phyloP scores from a whole-genome alignment of 2,329 filamentous ascomycete genomes.

The Alternaria ventricosa region DNA sequence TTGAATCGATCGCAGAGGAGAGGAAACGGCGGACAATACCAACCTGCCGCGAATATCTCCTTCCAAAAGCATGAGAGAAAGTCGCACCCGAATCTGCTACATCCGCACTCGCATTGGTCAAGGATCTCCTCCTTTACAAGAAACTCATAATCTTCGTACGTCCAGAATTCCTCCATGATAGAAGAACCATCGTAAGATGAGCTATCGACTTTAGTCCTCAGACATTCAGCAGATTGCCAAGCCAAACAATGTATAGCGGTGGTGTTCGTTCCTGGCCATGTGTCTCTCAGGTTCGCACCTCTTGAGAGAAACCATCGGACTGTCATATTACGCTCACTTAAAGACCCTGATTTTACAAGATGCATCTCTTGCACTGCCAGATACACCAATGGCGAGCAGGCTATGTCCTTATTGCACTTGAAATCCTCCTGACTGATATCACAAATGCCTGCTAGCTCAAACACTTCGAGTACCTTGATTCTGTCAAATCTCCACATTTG shows the following conservation, averaged over 20 bases:
- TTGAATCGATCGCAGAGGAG: not conserved
- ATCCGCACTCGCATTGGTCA: not conserved
- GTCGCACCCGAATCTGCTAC: not conserved
- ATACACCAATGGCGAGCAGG: not conserved
- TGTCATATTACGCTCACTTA: not conserved
- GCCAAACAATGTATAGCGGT: not conserved
- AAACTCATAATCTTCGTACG: not conserved
- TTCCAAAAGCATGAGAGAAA: not conserved
- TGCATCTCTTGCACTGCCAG: no score
- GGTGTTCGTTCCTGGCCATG: not conserved
- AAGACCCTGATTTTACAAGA: rapidly evolving
- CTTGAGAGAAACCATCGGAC: not conserved
- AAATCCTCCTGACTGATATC: not conserved
- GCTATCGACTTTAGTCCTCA: rapidly evolving
- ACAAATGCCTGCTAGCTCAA: rapidly evolving
- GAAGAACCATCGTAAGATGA: not conserved
- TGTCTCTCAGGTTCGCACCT: not conserved
- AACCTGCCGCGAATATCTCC: rapidly evolving
- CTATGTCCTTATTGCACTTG: rapidly evolving
- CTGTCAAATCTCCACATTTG: rapidly evolving
- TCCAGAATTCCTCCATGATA: not conserved
- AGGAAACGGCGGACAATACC: not conserved
- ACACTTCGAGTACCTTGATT: not conserved
- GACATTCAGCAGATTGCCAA: not conserved
- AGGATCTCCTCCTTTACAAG: not conserved